These are phyloP conservation scores for Jatropha multifida DNA, from an alignment of 441 rosid genomes.

Conservation along the genomic window DNA sequence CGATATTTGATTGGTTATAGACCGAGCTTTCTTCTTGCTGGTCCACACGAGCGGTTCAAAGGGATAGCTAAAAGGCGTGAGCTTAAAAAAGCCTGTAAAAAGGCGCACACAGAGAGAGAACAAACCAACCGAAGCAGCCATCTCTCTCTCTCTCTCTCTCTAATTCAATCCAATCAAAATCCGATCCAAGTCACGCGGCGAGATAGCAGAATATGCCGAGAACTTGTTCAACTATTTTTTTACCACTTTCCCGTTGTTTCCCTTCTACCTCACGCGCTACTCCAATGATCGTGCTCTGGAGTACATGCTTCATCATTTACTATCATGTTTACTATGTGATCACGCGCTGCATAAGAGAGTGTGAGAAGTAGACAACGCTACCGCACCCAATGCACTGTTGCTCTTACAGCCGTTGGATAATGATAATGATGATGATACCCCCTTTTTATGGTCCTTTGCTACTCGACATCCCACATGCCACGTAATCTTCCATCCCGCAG, in stretches of 20 bases:
- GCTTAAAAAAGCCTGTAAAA: constrained; percentile 6
- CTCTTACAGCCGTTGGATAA: constrained; percentile 33
- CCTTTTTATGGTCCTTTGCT: not conserved
- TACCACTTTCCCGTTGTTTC: not conserved
- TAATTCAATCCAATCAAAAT: not conserved
- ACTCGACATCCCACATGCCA: constrained; percentile 35
- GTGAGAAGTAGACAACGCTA: not conserved
- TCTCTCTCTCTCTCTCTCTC: not conserved
- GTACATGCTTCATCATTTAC: not conserved
- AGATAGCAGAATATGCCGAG: constrained; percentile 11
- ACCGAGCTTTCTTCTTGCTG: not conserved
- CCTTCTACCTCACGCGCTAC: not conserved
- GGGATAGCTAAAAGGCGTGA: not conserved
- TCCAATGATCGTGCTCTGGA: not conserved
- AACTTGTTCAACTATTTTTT: not conserved
- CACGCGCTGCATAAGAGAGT: constrained; percentile 1
- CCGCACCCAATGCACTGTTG: constrained; percentile 21
- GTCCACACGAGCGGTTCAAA: constrained; percentile 14
- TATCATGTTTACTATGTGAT: not conserved
- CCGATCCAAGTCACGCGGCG: constrained; percentile 11
- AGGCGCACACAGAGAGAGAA: not conserved
- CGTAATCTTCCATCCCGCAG: constrained; percentile 26
- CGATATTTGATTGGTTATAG: not conserved
- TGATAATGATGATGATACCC: constrained; percentile 14
- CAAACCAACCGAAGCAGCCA: not conserved